These are phyloP conservation scores for Aspergillus glaucus DNA, from an alignment of 2,329 filamentous ascomycete species.

Conservation along the genomic window DNA sequence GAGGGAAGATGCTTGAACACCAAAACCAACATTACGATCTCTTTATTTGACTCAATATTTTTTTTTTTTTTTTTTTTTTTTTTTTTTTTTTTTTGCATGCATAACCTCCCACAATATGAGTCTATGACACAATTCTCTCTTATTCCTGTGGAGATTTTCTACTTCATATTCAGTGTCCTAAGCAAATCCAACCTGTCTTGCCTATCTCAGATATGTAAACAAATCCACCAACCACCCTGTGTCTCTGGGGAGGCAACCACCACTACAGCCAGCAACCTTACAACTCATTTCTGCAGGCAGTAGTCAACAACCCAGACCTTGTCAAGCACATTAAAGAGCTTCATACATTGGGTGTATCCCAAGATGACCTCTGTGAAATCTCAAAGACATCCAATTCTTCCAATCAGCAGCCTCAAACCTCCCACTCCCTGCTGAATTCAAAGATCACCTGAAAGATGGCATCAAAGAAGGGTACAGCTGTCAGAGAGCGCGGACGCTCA, in stretches of 20 bases:
- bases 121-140: neutral
- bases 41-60: too few relatives aligned
- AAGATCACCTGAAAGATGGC: neutral
- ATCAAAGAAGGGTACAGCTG: neutral
- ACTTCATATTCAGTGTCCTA: neutral
- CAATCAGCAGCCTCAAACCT: neutral
- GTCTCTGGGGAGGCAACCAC: neutral
- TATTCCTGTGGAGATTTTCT: neutral
- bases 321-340: neutral
- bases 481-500: too few relatives aligned
- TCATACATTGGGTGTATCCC: neutral
- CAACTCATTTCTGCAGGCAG: neutral
- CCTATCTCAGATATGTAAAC: neutral
- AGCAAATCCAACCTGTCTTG: neutral
- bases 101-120: neutral
- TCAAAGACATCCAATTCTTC: neutral
- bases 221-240: neutral
- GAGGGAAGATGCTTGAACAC: too few relatives aligned
- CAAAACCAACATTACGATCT: too few relatives aligned
- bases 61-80: too few relatives aligned
- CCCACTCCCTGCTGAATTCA: neutral
- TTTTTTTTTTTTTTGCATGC: too few relatives aligned
- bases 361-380: neutral
- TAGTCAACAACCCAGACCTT: neutral
- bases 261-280: neutral